Base-by-base conservation (phyloP, 306 rosid species). In the Cucurbita moschata region DNA sequence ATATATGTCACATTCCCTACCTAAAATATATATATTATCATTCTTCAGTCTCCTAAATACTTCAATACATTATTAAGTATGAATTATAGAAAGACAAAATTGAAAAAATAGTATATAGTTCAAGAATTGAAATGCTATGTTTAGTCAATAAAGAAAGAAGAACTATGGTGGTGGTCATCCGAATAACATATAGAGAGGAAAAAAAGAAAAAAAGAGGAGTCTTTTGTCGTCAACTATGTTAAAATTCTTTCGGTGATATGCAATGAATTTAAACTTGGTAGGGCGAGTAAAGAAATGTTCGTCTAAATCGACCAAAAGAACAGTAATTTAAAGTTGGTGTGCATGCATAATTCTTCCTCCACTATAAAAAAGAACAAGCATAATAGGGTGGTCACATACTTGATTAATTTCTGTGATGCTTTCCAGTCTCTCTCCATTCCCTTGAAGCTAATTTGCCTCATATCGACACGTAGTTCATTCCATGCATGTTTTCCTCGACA, bases 401-500 rank as follows among this genome's bases (percentile, higher is more conserved):
- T 8, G 56, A 49, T 69, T 69, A 6, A 49, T 47, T 47, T 69
- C 58, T 47, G 73, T 23, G 11, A 66, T 14, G 44, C 58, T 49
- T 49, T 6, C 23, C 57, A 15, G 14, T 46, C 58, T 46, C 57
- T 50, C 15, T 21, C 73, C 19, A 68, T 68, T 47, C 26, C 18
- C 21, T 13, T 47, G 73, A 38, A 69, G 58, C 42, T 69, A 69
- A 49, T 69, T 67, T 49, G 43, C 58, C 57, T 26, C 40, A 44
- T 47, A 69, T 69, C 58, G 58, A 68, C 73, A 69, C 73, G 73
- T 69, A 69, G 21, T 49, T 69, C 43, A 1, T 49, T 46, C 58
- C 73, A 47, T 69, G 73, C 58, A 69, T 46, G 58, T 47, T 64
- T 68, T 64, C 38, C 42, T 58, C 73, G 58, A 69, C 73, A 69